phyloP scores from a whole-genome alignment of 2,329 filamentous ascomycete species.

The Coniochaeta sp. region DNA sequence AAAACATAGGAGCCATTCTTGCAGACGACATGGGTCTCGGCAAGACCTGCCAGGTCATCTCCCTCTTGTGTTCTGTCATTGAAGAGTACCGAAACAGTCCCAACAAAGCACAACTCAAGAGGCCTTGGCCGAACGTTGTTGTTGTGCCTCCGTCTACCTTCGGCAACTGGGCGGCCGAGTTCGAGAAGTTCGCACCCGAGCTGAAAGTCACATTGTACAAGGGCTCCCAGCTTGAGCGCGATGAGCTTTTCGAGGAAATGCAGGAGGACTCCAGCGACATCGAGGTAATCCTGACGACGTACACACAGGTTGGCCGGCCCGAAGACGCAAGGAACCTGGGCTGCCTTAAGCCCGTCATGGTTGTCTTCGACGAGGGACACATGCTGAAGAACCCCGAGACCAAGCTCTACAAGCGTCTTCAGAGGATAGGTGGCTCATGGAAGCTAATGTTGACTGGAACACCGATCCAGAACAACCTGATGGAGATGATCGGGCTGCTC shows the following conservation, averaged over 20 bases:
- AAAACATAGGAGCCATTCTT: slow-evolving; percentile 78
- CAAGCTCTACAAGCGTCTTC: slow-evolving; percentile 71
- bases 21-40: slow-evolving; percentile 97
- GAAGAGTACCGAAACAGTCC: slow-evolving; percentile 44
- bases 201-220: slow-evolving; percentile 66
- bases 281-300: slow-evolving; percentile 53
- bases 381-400: slow-evolving; percentile 84
- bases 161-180: slow-evolving; percentile 93
- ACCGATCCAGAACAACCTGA: slow-evolving; percentile 87
- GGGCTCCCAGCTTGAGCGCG: slow-evolving; percentile 61
- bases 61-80: slow-evolving; percentile 78
- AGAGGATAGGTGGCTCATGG: slow-evolving; percentile 72
- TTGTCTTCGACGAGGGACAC: slow-evolving; percentile 91
- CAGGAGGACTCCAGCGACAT: slow-evolving; percentile 60
- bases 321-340: slow-evolving; percentile 45
- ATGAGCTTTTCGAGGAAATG: slow-evolving; percentile 57
- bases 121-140: slow-evolving; percentile 68
- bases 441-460: slow-evolving; percentile 84
- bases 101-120: slow-evolving; percentile 16
- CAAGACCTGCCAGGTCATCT: slow-evolving; percentile 95
- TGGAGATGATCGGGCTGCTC: slow-evolving; percentile 83
- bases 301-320: slow-evolving; percentile 48
- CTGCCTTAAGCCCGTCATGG: slow-evolving; percentile 40
- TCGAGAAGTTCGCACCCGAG: slow-evolving; percentile 74
- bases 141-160: slow-evolving; percentile 90